These are phyloP conservation scores for Naematelia aurantialba DNA, from an alignment of 768 basidiomycete genomes.

Conservation along the genomic window DNA sequence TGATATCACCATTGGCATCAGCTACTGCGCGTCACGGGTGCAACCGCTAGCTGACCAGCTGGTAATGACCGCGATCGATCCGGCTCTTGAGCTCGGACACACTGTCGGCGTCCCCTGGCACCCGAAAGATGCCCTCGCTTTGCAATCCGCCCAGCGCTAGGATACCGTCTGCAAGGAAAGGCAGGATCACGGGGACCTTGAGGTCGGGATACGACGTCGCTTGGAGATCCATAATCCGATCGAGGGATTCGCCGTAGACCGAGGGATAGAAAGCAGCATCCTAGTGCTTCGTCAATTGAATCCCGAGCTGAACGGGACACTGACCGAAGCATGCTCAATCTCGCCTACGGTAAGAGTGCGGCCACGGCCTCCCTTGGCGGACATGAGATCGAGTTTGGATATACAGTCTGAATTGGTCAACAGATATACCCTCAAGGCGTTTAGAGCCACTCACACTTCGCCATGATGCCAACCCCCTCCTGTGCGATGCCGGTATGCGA, in stretches of 20 bases:
- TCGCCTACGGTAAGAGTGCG: constrained; percentile 76
- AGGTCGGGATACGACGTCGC: constrained; percentile 78
- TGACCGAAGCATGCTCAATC: constrained; percentile 83
- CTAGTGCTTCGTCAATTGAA: constrained; percentile 26
- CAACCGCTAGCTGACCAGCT: constrained; percentile 69
- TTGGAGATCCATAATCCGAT: constrained; percentile 76
- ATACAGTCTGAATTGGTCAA: constrained; percentile 57
- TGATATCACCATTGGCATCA: constrained; percentile 3
- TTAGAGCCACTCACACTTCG: constrained; percentile 57
- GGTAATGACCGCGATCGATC: constrained; percentile 87
- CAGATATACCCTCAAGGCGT: neutral
- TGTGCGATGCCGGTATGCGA: constrained; percentile 64
- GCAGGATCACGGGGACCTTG: constrained; percentile 85
- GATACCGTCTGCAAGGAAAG: constrained; percentile 88
- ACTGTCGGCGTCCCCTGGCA: constrained; percentile 83
- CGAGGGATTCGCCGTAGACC: constrained; percentile 85
- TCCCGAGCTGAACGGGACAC: constrained; percentile 32
- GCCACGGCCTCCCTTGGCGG: constrained; percentile 74
- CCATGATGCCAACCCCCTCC: constrained; percentile 81
- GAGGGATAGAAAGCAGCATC: constrained; percentile 94
- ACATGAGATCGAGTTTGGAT: constrained; percentile 68
- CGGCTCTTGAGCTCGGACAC: constrained; percentile 83
- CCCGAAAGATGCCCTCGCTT: constrained; percentile 85
- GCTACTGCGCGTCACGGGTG: neutral
- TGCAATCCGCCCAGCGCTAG: constrained; percentile 79